phyloP scores from a whole-genome alignment of 306 rosid species.

The Pueraria montana region DNA sequence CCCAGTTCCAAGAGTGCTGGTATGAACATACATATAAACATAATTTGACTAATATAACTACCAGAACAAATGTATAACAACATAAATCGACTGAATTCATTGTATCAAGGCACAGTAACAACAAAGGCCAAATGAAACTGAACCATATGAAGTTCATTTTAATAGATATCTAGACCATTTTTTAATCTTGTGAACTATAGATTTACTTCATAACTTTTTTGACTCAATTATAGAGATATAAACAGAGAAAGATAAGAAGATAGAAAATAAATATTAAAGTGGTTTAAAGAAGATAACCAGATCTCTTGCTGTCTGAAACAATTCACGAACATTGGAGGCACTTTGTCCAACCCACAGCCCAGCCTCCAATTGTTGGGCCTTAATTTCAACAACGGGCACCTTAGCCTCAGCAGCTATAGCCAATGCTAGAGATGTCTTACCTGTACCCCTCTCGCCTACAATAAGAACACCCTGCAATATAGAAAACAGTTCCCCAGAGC shows the following conservation, averaged over 20 bases:
- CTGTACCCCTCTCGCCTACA: constrained; percentile 99
- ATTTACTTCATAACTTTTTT: constrained; percentile 10
- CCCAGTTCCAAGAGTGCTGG: constrained; percentile 24
- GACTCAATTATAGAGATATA: constrained; percentile 26
- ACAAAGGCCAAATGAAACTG: constrained; percentile 34
- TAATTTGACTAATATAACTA: constrained; percentile 32
- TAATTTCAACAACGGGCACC: constrained; percentile 92
- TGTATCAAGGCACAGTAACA: constrained; percentile 25
- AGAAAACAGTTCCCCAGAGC: constrained; percentile 46
- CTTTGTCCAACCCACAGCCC: constrained; percentile 99
- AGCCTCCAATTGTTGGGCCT: constrained; percentile 94
- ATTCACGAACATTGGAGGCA: constrained; percentile 95
- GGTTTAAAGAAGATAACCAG: constrained; percentile 74
- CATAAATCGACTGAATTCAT: constrained; percentile 31
- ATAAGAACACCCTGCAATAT: constrained; percentile 89
- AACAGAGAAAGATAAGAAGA: constrained; percentile 29
- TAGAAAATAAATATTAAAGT: constrained; percentile 34
- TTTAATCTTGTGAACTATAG: constrained; percentile 10
- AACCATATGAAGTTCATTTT: constrained; percentile 16
- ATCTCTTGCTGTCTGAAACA: constrained; percentile 98
- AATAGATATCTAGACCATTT: constrained; percentile 35
- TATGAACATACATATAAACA: constrained; percentile 7
- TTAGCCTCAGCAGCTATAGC: constrained; percentile 98
- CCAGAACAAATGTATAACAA: constrained; percentile 28
- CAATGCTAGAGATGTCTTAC: constrained; percentile 96